phyloP scores from a whole-genome alignment of 1,284 basidiomycete species.

The Kwoniella shivajii region DNA sequence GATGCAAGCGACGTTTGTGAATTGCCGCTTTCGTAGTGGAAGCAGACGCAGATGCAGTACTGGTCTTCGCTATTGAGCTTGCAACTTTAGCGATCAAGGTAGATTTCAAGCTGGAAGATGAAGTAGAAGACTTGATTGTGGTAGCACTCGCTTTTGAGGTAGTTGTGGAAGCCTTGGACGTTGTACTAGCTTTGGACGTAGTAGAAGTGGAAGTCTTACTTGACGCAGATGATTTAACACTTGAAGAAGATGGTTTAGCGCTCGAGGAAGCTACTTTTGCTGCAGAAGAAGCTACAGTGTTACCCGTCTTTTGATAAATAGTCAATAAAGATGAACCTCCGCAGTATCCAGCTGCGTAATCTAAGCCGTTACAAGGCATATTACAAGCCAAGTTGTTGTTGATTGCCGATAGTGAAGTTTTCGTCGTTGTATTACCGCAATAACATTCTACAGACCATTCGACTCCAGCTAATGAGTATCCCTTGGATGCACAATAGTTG shows the following conservation, averaged over 20 bases:
- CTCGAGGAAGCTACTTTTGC: not conserved
- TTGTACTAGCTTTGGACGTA: not conserved
- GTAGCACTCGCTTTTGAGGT: not conserved
- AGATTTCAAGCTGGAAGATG: not conserved
- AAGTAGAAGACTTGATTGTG: not conserved
- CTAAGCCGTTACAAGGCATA: slow-evolving; percentile 13
- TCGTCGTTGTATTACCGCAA: slow-evolving; percentile 7
- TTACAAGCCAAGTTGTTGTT: slow-evolving; percentile 2
- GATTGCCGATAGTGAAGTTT: slow-evolving; percentile 10
- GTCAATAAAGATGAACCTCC: slow-evolving; percentile 12
- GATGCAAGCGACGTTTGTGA: not conserved
- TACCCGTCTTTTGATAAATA: slow-evolving; percentile 11
- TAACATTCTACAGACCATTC: slow-evolving; percentile 19
- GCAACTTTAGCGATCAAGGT: not conserved
- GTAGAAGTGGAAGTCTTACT: not conserved
- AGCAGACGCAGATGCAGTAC: not conserved
- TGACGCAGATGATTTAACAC: not conserved
- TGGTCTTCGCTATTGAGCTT: not conserved
- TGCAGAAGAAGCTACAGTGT: not conserved
- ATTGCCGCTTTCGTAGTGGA: not conserved
- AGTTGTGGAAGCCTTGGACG: not conserved
- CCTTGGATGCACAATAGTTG: slow-evolving; percentile 15
- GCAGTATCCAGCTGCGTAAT: slow-evolving; percentile 14
- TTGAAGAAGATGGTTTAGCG: slow-evolving; percentile 1
- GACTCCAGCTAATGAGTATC: slow-evolving; percentile 17